Evolutionary conservation across 371 early-diverging fungal species (phyloP).

Genomic region (Coemansia linderi): DNA sequence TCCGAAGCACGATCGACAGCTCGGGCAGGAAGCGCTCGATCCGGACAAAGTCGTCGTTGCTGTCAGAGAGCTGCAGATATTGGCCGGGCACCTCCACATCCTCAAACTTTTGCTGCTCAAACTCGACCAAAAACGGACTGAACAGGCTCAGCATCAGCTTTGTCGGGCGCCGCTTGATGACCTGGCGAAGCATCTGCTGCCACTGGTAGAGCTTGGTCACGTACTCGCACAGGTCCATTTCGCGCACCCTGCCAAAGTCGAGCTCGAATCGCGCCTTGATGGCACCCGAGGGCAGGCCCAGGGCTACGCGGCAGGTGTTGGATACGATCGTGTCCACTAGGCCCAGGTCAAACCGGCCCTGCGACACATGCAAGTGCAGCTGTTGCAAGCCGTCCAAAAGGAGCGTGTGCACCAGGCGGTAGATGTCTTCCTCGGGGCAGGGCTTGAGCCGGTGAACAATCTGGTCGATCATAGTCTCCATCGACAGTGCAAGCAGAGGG

Average conservation of each 20-base stretch:
- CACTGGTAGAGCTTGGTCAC: slow-evolving; percentile 80
- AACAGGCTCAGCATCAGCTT: slow-evolving; percentile 81
- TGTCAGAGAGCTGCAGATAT: slow-evolving; percentile 78
- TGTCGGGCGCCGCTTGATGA: slow-evolving; percentile 80
- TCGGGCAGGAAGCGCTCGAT: slow-evolving; percentile 94
- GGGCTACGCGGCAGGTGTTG: slow-evolving; percentile 84
- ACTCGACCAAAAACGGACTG: slow-evolving; percentile 91
- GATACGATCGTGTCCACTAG: slow-evolving; percentile 75
- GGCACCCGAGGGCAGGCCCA: slow-evolving; percentile 75
- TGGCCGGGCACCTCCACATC: slow-evolving; percentile 98
- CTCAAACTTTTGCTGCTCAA: slow-evolving; percentile 96
- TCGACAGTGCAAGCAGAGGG: slow-evolving; percentile 89
- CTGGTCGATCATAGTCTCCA: slow-evolving; percentile 98
- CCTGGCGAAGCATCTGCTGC: slow-evolving; percentile 87
- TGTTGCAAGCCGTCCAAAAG: slow-evolving; percentile 86
- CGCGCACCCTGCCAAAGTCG: slow-evolving; percentile 79
- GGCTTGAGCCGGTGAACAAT: slow-evolving; percentile 90
- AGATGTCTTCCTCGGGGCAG: slow-evolving; percentile 93
- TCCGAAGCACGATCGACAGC: slow-evolving; percentile 78
- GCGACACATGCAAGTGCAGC: slow-evolving; percentile 59
- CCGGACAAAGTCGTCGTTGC: slow-evolving; percentile 86
- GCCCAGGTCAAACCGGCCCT: slow-evolving; percentile 65
- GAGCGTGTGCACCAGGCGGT: slow-evolving; percentile 87
- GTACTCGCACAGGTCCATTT: slow-evolving; percentile 77
- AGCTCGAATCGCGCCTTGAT: slow-evolving; percentile 81